Percentiles rank a stretch among this genome's conserved stretches.
Conservation (phyloP, 2,329 filamentous ascomycete genomes). For the Clonostachys rosea region DNA sequence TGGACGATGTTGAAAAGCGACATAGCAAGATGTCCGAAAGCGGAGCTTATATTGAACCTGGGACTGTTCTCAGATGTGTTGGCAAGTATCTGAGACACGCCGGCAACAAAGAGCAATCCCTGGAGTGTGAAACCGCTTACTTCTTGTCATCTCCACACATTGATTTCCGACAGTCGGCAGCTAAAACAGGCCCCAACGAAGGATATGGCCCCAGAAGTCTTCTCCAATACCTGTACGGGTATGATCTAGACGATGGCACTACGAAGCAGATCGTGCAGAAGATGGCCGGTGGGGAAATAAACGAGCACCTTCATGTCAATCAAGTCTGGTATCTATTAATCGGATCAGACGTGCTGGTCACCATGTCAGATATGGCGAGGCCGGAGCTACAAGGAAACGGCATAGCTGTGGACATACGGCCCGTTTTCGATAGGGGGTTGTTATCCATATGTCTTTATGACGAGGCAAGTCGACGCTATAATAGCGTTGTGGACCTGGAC, state of each 20-base stretch:
- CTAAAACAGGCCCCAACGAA: background rate
- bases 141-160: slow-evolving; percentile 3
- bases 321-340: slow-evolving; percentile 4
- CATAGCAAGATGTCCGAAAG: slow-evolving; percentile 1
- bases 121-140: background rate
- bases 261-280: slow-evolving; percentile 1
- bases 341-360: slow-evolving; percentile 1
- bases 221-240: slow-evolving; percentile 2
- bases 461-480: background rate
- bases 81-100: background rate
- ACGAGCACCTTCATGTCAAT: background rate
- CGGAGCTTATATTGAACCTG: slow-evolving; percentile 1
- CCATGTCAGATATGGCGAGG: slow-evolving; percentile 1
- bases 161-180: background rate
- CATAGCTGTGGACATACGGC: background rate
- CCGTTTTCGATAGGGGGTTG: background rate
- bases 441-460: background rate
- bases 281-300: background rate
- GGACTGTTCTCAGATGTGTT: slow-evolving; percentile 1
- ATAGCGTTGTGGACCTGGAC: slow-evolving; percentile 1
- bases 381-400: background rate
- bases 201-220: slow-evolving; percentile 1
- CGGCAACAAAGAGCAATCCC: background rate
- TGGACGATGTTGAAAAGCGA: slow-evolving; percentile 1
- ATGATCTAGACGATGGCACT: slow-evolving; percentile 1